These are phyloP conservation scores for Populus tremula DNA, from an alignment of 345 rosid species.

Conservation along the genomic window DNA sequence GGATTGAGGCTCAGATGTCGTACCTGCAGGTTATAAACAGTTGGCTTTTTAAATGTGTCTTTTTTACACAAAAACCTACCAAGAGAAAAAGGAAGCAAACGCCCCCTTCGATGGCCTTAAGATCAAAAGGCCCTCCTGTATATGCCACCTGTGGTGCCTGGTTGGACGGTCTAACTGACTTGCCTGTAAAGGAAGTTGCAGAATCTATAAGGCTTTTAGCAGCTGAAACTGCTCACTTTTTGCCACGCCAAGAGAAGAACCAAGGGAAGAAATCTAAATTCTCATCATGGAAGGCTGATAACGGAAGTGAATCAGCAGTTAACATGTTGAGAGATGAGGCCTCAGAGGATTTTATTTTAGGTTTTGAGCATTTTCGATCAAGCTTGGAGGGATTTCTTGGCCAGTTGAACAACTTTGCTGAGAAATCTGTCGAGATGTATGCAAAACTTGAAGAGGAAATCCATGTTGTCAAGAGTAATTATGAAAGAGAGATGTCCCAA, in stretches of 20 bases:
- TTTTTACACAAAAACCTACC: slow-evolving; percentile 27
- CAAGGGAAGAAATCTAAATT: slow-evolving; percentile 41
- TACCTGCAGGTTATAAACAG: slow-evolving; percentile 59
- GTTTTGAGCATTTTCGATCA: slow-evolving; percentile 53
- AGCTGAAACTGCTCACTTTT: slow-evolving; percentile 53
- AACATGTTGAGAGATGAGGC: slow-evolving; percentile 51
- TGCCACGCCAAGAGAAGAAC: slow-evolving; percentile 76
- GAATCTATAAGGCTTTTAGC: slow-evolving; percentile 62
- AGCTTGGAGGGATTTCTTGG: slow-evolving; percentile 53
- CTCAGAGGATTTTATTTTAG: slow-evolving; percentile 48
- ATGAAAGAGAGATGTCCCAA: slow-evolving; percentile 34
- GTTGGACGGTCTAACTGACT: slow-evolving; percentile 51
- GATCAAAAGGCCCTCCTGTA: slow-evolving; percentile 63
- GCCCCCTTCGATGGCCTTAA: slow-evolving; percentile 20
- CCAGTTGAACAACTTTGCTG: slow-evolving; percentile 53
- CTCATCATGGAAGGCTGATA: slow-evolving; percentile 34
- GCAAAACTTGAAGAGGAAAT: slow-evolving; percentile 46
- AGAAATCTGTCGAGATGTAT: slow-evolving; percentile 52
- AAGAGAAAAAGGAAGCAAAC: slow-evolving; percentile 35
- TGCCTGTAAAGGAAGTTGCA: slow-evolving; percentile 58
- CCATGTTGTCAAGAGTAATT: slow-evolving; percentile 39
- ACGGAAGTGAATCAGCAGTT: slow-evolving; percentile 31
- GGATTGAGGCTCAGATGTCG: slow-evolving; percentile 70
- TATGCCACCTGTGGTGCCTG: slow-evolving; percentile 68
- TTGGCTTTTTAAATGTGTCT: slow-evolving; percentile 74